A percentile compares a stretch with the other conserved stretches of the same genome.
Evolutionary conservation across 169 alveolate genomes (phyloP).

Genomic region (Plasmodium cynomolgi): DNA sequence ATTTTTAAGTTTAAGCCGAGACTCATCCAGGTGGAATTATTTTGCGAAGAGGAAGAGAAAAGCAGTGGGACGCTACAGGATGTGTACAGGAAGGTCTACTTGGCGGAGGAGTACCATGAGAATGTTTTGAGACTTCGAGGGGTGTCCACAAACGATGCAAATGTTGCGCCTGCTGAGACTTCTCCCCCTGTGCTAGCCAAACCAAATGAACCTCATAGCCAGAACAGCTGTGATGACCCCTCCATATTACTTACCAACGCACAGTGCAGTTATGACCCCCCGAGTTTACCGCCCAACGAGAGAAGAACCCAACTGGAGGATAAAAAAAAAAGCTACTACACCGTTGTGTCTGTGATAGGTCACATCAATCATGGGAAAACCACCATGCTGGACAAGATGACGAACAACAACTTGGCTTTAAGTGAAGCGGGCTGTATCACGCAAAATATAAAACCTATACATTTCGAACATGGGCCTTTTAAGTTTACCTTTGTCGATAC

Average conservation of each 20-base stretch:
- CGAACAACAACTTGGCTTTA: constrained; percentile 57
- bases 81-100: constrained; percentile 31
- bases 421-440: constrained; percentile 79
- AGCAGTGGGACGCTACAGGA: constrained; percentile 4
- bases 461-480: constrained; percentile 64
- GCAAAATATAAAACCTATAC: constrained; percentile 74
- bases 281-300: neutral
- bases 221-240: neutral
- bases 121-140: neutral
- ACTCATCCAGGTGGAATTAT: constrained; percentile 83
- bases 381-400: constrained; percentile 79
- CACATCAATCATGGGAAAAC: constrained; percentile 91
- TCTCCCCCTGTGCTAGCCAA: neutral
- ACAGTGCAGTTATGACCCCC: neutral
- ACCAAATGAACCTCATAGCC: neutral
- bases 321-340: constrained; percentile 64
- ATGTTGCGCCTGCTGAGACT: neutral
- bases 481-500: constrained; percentile 84
- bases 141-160: neutral
- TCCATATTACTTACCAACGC: no score
- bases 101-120: constrained; percentile 19
- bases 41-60: constrained; percentile 73
- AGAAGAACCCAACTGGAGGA: constrained; percentile 2
- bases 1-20: constrained; percentile 81
- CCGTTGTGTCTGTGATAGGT: constrained; percentile 88